Conservation (phyloP, 75 land plant species). For the Sequoia sempervirens region DNA sequence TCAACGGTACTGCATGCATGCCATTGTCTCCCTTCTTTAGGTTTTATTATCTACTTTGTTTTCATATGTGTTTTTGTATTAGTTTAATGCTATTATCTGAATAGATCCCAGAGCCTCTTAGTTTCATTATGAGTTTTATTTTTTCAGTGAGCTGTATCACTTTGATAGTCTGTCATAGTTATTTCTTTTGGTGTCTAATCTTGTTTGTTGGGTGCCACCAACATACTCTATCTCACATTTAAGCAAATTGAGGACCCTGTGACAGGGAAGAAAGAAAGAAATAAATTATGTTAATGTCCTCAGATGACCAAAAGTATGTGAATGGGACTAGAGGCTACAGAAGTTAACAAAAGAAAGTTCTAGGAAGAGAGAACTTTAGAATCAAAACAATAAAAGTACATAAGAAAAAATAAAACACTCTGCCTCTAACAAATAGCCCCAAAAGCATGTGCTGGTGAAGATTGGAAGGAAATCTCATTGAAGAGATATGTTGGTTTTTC, state of each 20-base stretch:
- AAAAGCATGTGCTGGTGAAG: too few species aligned
- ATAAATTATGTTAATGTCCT: too few species aligned
- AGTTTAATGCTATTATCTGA: neutral
- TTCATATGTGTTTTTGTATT: neutral
- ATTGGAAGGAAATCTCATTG: too few species aligned
- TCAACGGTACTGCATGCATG: neutral
- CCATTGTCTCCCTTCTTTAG: neutral
- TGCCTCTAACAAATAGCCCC: too few species aligned
- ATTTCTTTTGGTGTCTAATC: neutral
- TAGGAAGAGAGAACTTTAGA: too few species aligned
- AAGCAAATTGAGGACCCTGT: neutral
- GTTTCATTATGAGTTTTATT: neutral
- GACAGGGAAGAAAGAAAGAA: neutral
- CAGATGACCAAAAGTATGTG: too few species aligned
- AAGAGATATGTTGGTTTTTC: neutral
- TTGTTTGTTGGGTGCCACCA: neutral
- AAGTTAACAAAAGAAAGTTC: too few species aligned
- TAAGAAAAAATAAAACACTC: too few species aligned
- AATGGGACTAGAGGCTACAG: too few species aligned
- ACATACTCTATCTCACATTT: neutral
- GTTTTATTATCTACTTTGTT: neutral
- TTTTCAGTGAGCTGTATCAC: neutral
- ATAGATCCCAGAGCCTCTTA: neutral
- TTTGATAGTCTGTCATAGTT: neutral
- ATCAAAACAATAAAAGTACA: too few species aligned